These are phyloP conservation scores for Globisporangium emineosum DNA, from an alignment of 352 stramenopile genomes.

Conservation along the genomic window DNA sequence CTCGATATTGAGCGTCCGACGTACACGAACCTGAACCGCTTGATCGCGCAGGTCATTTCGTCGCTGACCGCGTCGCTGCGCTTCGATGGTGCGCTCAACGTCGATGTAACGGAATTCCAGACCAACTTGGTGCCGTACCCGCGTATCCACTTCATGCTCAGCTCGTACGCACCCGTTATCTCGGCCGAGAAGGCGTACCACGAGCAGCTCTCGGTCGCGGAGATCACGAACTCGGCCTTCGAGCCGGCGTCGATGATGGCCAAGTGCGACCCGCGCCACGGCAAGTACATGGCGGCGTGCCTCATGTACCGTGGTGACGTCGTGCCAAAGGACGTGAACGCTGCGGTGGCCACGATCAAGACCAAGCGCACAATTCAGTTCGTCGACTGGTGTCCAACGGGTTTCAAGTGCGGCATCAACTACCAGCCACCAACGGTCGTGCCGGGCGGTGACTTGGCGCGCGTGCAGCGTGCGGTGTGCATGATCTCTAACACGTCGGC, in stretches of 20 bases:
- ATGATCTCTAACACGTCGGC: constrained; percentile 99
- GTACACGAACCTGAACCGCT: constrained; percentile 98
- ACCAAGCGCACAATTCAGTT: constrained; percentile 99
- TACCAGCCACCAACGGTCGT: constrained; percentile 97
- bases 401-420: constrained; percentile 99
- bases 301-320: constrained; percentile 98
- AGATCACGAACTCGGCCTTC: constrained; percentile 99
- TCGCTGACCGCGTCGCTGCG: constrained; percentile 97
- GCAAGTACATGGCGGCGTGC: constrained; percentile 99
- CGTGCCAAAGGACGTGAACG: constrained; percentile 95
- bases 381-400: constrained; percentile 98
- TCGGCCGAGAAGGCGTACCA: constrained; percentile 97
- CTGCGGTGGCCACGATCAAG: constrained; percentile 98
- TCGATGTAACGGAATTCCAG: constrained; percentile 99
- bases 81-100: constrained; percentile 98
- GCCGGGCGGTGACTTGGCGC: constrained; percentile 94
- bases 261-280: constrained; percentile 98
- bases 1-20: constrained; percentile 98
- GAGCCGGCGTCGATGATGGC: constrained; percentile 98
- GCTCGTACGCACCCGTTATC: constrained; percentile 98
- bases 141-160: constrained; percentile 99
- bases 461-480: constrained; percentile 97
- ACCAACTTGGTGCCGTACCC: constrained; percentile 99
- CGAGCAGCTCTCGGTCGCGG: constrained; percentile 95
- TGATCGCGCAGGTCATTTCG: constrained; percentile 98